A percentile compares a stretch with the other conserved stretches of the same genome.
Evolutionary conservation across 2,329 filamentous ascomycete species (phyloP).

Genomic region (Penicillium nordicum): DNA sequence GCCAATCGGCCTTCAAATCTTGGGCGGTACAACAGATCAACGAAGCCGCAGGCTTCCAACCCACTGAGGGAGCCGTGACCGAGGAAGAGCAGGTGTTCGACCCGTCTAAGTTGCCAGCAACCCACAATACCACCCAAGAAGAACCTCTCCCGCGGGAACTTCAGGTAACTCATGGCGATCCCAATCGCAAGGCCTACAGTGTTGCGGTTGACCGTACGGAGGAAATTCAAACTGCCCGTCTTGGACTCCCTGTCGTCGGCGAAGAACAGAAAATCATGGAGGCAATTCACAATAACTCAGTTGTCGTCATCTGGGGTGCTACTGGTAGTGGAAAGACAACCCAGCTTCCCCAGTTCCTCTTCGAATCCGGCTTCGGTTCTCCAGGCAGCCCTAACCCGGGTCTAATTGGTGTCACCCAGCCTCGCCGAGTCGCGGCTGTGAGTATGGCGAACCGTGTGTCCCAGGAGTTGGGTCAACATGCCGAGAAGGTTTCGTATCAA

Average conservation of each 20-base stretch:
- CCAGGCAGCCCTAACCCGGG: constrained; percentile 75
- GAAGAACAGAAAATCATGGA: constrained; percentile 99
- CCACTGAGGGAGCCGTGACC: constrained; percentile 39
- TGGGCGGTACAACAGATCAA: constrained; percentile 90
- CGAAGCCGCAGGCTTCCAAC: constrained; percentile 68
- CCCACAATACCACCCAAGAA: constrained; percentile 37
- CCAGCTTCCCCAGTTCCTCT: constrained; percentile 93
- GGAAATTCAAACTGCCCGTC: constrained; percentile 72
- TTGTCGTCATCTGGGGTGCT: constrained; percentile 87
- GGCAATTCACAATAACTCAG: constrained; percentile 85
- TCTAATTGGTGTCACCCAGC: constrained; percentile 93
- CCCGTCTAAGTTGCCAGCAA: constrained; percentile 32
- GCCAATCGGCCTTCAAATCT: constrained; percentile 75
- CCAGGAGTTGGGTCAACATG: constrained; percentile 75
- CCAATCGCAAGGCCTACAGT: constrained; percentile 69
- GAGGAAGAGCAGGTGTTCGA: constrained; percentile 33
- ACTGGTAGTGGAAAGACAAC: constrained; percentile 98
- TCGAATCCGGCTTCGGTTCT: constrained; percentile 86
- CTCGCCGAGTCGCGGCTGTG: constrained; percentile 87
- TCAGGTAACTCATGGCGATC: constrained; percentile 38
- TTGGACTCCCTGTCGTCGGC: constrained; percentile 82
- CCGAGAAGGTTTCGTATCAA: constrained; percentile 80
- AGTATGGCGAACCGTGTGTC: constrained; percentile 93
- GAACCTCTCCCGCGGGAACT: constrained; percentile 42
- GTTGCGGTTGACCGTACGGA: constrained; percentile 67